A percentile compares a stretch with the other conserved stretches of the same genome.
phyloP scores from a whole-genome alignment of 768 basidiomycete genomes.

The Tremella yokohamensis region DNA sequence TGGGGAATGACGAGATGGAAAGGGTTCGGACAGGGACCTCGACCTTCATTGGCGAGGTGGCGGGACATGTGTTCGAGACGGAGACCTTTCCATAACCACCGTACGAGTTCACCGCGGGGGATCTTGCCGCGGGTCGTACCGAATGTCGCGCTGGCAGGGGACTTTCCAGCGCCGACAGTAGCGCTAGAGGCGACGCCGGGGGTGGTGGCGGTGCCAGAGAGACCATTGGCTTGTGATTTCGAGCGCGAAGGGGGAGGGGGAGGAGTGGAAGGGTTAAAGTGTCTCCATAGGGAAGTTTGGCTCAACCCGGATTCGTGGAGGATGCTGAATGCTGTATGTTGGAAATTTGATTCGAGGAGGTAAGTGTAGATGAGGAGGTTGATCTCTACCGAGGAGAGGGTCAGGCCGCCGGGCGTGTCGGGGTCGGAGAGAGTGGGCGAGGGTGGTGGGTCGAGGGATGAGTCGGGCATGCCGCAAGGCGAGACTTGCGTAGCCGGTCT shows the following conservation, averaged over 20 bases:
- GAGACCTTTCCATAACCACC: conserved; percentile 44
- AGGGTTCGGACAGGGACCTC: conserved; percentile 37
- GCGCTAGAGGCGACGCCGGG: neutral
- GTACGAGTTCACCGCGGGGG: conserved; percentile 43
- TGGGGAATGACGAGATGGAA: conserved; percentile 45
- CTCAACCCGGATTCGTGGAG: conserved; percentile 43
- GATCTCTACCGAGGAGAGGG: conserved; percentile 34
- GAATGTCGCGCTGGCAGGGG: conserved; percentile 21
- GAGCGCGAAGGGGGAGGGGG: neutral
- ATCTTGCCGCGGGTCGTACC: conserved; percentile 32
- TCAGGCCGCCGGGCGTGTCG: neutral
- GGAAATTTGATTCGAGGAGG: conserved; percentile 47
- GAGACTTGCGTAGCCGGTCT: neutral
- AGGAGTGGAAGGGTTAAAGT: conserved; percentile 37
- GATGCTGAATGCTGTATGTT: conserved; percentile 47
- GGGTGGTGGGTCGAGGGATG: neutral
- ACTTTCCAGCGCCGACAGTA: neutral
- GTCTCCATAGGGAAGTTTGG: conserved; percentile 38
- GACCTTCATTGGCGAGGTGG: conserved; percentile 40
- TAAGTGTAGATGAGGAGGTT: conserved; percentile 48
- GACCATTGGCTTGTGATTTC: neutral
- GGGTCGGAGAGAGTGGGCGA: neutral
- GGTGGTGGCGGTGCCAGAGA: neutral
- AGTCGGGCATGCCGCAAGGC: neutral
- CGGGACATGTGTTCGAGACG: conserved; percentile 45